Evolutionary conservation across 73 alveolate species (phyloP).

Genomic region (Uronychia setigera): DNA sequence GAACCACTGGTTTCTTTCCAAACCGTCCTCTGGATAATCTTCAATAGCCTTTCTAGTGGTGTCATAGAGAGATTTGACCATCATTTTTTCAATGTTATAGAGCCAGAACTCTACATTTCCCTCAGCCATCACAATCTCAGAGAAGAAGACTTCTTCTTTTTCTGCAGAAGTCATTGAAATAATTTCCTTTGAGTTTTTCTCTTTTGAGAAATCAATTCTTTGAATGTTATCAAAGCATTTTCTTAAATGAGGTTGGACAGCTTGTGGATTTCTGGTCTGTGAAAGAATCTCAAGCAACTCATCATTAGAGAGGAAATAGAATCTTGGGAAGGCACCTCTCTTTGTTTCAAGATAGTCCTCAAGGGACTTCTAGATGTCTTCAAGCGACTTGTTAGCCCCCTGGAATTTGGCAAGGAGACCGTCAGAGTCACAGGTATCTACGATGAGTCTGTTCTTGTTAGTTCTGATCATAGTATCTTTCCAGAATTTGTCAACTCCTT

Average conservation of each 20-base stretch:
- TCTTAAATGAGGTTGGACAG: conserved; percentile 97
- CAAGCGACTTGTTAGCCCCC: conserved; percentile 89
- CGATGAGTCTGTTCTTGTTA: conserved; percentile 89
- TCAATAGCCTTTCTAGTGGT: conserved; percentile 86
- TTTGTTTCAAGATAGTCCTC: conserved; percentile 99
- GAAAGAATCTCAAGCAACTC: conserved; percentile 98
- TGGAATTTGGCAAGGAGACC: conserved; percentile 95
- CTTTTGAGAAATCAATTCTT: conserved; percentile 93
- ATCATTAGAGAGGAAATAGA: conserved; percentile 99
- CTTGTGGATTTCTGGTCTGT: conserved; percentile 97
- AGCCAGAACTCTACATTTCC: conserved; percentile 99
- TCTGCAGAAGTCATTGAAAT: conserved; percentile 95
- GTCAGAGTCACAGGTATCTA: conserved; percentile 93
- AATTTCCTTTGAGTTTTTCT: conserved; percentile 89
- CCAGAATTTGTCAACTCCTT: conserved; percentile 98
- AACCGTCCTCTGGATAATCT: conserved; percentile 92
- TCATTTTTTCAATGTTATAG: conserved; percentile 92
- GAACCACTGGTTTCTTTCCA: conserved; percentile 96
- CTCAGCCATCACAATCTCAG: conserved; percentile 92
- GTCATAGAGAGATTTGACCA: conserved; percentile 96
- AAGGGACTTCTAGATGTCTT: conserved; percentile 94
- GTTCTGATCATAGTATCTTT: conserved; percentile 96
- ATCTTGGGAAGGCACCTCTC: conserved; percentile 99
- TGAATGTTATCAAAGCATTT: conserved; percentile 99
- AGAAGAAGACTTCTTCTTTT: conserved; percentile 91